These are phyloP conservation scores for Zygosaccharomyces rouxii DNA, from an alignment of 805 yeast genomes.

Conservation along the genomic window DNA sequence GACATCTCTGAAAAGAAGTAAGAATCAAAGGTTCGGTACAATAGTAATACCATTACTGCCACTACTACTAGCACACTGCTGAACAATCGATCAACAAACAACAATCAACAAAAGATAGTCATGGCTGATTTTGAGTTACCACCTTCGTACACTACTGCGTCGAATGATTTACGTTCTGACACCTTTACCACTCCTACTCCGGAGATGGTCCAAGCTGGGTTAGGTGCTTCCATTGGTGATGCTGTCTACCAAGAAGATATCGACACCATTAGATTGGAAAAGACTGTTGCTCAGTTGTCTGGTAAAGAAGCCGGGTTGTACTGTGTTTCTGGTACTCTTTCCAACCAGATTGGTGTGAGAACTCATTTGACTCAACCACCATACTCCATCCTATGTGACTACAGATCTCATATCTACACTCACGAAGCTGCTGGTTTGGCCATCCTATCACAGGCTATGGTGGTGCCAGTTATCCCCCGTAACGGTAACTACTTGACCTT, in stretches of 20 bases:
- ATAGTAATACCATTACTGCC: not conserved
- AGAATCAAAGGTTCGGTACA: not conserved
- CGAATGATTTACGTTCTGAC: slow-evolving; percentile 64
- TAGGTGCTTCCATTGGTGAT: slow-evolving; percentile 67
- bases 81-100: not conserved
- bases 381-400: slow-evolving; percentile 78
- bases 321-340: slow-evolving; percentile 85
- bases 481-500: slow-evolving; percentile 75
- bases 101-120: not conserved
- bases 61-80: not conserved
- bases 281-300: slow-evolving; percentile 57
- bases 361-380: slow-evolving; percentile 69
- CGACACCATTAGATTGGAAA: slow-evolving; percentile 62
- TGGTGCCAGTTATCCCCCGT: slow-evolving; percentile 69
- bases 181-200: slow-evolving; percentile 87
- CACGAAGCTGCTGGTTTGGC: slow-evolving; percentile 93
- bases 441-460: slow-evolving; percentile 87
- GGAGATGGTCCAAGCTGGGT: slow-evolving; percentile 61
- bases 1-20: not conserved
- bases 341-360: slow-evolving; percentile 83
- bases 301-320: slow-evolving; percentile 79
- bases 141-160: slow-evolving; percentile 29
- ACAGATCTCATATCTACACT: slow-evolving; percentile 75
- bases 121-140: slow-evolving; percentile 26
- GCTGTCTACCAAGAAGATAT: slow-evolving; percentile 84